A percentile compares a stretch with the other conserved stretches of the same genome.
Conservation (phyloP, 2,329 filamentous ascomycete species). For the Cladophialophora exuberans region DNA sequence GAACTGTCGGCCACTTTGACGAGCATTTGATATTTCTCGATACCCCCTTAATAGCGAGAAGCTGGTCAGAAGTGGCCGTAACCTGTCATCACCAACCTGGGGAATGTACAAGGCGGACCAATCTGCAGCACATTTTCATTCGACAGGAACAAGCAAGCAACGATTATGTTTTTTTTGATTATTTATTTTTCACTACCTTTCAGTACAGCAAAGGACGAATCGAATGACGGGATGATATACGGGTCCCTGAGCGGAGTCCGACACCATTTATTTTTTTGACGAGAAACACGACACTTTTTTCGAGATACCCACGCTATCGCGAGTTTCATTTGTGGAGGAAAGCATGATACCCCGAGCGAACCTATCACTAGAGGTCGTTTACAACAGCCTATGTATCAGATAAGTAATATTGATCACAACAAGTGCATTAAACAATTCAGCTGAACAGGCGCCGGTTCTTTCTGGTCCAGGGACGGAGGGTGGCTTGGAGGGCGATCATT, state of each 20-base stretch:
- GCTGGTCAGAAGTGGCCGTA: constrained; percentile 1
- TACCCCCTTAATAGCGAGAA: constrained; percentile 23
- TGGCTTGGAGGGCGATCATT: no score
- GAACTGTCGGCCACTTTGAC: neutral
- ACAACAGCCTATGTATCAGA: constrained; percentile 21
- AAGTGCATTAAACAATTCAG: constrained; percentile 4
- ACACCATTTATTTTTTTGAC: constrained; percentile 20
- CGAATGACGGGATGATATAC: constrained; percentile 30
- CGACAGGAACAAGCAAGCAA: neutral
- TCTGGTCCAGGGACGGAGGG: no score
- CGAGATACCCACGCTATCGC: constrained; percentile 30
- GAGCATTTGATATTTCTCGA: constrained; percentile 17
- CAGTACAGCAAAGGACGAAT: constrained; percentile 24
- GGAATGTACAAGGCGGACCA: neutral
- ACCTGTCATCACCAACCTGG: neutral
- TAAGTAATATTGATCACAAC: constrained; percentile 22
- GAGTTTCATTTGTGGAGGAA: constrained; percentile 17
- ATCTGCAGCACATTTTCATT: neutral
- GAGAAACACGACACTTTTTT: constrained; percentile 34
- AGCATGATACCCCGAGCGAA: constrained; percentile 16
- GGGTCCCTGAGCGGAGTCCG: constrained; percentile 21
- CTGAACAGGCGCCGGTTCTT: no score
- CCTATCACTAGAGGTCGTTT: constrained; percentile 8
- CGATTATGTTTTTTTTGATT: constrained; percentile 3
- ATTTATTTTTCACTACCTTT: constrained; percentile 12